Evolutionary conservation across 1,284 basidiomycete genomes (phyloP), one percentile per base, ranked within the genome.

Genomic region (Schizophyllum commune): DNA sequence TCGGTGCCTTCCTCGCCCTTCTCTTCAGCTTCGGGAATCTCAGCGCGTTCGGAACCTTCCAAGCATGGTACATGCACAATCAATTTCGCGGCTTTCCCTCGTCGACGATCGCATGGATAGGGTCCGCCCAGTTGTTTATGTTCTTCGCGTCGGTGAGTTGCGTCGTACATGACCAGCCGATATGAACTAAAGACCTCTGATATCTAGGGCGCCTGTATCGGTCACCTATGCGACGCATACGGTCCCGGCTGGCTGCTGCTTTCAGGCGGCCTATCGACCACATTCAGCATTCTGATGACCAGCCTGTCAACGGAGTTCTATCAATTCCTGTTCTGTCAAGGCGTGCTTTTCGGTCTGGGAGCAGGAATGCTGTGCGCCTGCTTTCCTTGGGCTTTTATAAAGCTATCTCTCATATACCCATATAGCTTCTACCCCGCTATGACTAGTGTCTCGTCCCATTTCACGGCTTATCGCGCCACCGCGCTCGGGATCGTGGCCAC

Each of bases 291-390:
- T 20, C 72, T 83, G 65, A 69, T 81, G 67, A 84, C 82, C 8
- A 84, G 83, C 66, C 62, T 88, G 32, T 80, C 77, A n/a, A 77
- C 73, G 2, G 69, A 76, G 61, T 84, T 82, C 67, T 84, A 82
- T 67, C 80, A 88, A 59, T 85, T 81, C 65, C 70, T 88, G 33
- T 73, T 88, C 17, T 74, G 78, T 0, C 86, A 88, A 66, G 86
- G 85, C 5, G 57, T 88, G 4, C 65, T 85, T 3, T 81, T 85
- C 62, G 85, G 85, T 32, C 66, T 85, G n/a, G 80, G 83, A 9
- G 81, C 82, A 32, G 85, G 82, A 5, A 67, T 86, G 61, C 64
- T 87, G 82, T 86, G 61, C 58, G 83, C 74, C 20, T 52, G 27
- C 47, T 32, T 60, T 63, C 32, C 53, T 19, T 55, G 57, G 51